Base-by-base conservation (phyloP, 139 green algal genomes). In the Chlorella sorokiniana region DNA sequence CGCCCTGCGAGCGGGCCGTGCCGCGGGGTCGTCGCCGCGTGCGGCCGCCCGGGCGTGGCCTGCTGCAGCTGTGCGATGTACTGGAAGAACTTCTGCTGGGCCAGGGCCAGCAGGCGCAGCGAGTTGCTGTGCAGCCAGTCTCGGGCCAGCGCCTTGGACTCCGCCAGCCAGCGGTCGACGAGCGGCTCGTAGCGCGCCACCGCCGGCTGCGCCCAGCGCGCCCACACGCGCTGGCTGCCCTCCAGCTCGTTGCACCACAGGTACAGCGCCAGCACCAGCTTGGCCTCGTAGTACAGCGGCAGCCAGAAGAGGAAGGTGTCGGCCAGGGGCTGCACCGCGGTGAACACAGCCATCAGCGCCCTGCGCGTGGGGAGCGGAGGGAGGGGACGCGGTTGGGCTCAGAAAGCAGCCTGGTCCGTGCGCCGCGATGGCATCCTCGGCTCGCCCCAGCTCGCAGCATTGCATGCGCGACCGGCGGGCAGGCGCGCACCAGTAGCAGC, bases 261-360 rank as follows among this genome's bases (percentile, higher is more conserved):
- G 41, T 89, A 94, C 6, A 89, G 59, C 29, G 87, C 86, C 56
- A 90, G 85, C 16, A 79, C 82, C 20, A 94, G 76, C 75, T 91
- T 92, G 6, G 64, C 67, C 33, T 88, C 82, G 45, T 89, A 89
- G 76, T 93, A 94, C n/a, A 94, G 74, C 6, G 88, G 89, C 37
- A 93, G 31, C 82, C 88, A 92, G 64, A 88, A 92, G 2, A 84
- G 35, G 52, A 91, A 87, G 31, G 52, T 82, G 81, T 92, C 88
- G 27, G 84, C 37, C 11, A 92, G 23, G 0, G 83, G 71, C 59
- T 83, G 78, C 37, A 87, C 81, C 0, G 84, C 68, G 11, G 68
- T 67, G 69, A 63, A 79, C 41, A 54, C 48, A 1, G 73, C 52
- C 5, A 82, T 83, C 4, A 77, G 33, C 25, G 41, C 54, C 70